Evolutionary conservation across 2,329 filamentous ascomycete genomes (phyloP).

Genomic region (Beauveria sp.): DNA sequence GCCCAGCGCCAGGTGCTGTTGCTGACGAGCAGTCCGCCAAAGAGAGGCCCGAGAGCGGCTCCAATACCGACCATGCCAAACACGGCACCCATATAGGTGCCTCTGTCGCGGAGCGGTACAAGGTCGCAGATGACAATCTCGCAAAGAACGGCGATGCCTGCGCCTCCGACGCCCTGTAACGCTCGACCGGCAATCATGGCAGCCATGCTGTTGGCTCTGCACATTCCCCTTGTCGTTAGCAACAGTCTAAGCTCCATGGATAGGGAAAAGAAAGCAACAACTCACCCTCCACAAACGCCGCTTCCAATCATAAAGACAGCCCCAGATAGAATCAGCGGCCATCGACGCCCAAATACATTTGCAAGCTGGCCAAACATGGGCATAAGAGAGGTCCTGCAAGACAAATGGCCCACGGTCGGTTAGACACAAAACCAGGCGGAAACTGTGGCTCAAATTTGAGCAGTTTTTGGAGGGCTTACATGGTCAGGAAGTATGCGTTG

Average conservation of each 20-base stretch:
- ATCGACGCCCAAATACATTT: conserved; percentile 19
- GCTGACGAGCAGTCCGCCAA: conserved; percentile 21
- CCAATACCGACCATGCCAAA: conserved; percentile 25
- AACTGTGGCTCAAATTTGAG: neutral
- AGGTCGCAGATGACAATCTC: conserved; percentile 32
- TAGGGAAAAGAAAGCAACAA: neutral
- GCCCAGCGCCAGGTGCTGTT: conserved; percentile 33
- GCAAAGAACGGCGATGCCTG: conserved; percentile 16
- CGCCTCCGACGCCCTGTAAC: conserved; percentile 33
- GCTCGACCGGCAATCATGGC: conserved; percentile 36
- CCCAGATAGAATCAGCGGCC: conserved; percentile 18
- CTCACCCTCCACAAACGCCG: conserved; percentile 12
- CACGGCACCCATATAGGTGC: conserved; percentile 29
- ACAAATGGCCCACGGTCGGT: neutral
- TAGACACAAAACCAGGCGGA: conserved; percentile 8
- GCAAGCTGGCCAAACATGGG: conserved; percentile 19
- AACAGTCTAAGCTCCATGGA: neutral
- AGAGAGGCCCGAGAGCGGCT: conserved; percentile 24
- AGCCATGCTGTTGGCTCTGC: conserved; percentile 14
- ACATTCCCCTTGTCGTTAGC: neutral
- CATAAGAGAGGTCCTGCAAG: conserved; percentile 16
- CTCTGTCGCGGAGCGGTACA: conserved; percentile 37
- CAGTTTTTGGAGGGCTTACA: conserved; percentile 11
- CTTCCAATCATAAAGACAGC: conserved; percentile 19
- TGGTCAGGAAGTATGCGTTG: conserved; percentile 19